Base-by-base conservation (phyloP, 345 rosid species). In the Salix caprea region DNA sequence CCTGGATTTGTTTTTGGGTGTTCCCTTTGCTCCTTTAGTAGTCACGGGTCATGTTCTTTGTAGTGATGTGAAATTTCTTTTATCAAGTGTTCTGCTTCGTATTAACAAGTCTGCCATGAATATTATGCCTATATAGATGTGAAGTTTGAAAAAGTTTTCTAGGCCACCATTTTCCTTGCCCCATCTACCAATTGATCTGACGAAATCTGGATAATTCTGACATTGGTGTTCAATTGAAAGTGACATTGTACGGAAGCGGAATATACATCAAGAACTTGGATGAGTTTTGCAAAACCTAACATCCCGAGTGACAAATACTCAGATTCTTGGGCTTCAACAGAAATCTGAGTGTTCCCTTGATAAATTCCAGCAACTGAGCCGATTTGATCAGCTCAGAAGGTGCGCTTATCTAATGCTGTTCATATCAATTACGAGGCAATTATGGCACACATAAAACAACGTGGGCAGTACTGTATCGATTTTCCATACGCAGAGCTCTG, bases 301-400 rank as follows among this genome's bases (percentile, higher is more conserved):
- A 7, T 89, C 95, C 82, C 87, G 89, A 74, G 52, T 65, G 24
- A 77, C 86, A 42, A 6, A 88, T 75, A 69, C 82, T 88, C 82
- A 89, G 77, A 74, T 89, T 91, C 73, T 87, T 84, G 23, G 89
- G 84, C 76, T 86, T 86, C 91, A 87, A 79, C 21, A 90, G 75
- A 78, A 82, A 90, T 65, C 74, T 76, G 54, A 90, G 69, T 6
- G 90, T 92, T 21, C 76, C 86, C 70, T 82, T 89, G 61, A 85
- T 77, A 56, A 89, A 88, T 28, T 85, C 87, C 60, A 90, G 42
- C 71, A 89, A 46, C 79, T 80, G 87, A 40, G 85, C 94, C 86
- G 87, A 68, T 83, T 84, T 89, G 66, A 92, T 83, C 39, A 91
- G 83, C 84, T 86, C 90, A 1, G 91, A 61, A 1, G 90, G 79